Evolutionary conservation across 1,284 basidiomycete genomes (phyloP), one percentile per base, ranked within the genome.

Genomic region (Fomitopsis palustris): DNA sequence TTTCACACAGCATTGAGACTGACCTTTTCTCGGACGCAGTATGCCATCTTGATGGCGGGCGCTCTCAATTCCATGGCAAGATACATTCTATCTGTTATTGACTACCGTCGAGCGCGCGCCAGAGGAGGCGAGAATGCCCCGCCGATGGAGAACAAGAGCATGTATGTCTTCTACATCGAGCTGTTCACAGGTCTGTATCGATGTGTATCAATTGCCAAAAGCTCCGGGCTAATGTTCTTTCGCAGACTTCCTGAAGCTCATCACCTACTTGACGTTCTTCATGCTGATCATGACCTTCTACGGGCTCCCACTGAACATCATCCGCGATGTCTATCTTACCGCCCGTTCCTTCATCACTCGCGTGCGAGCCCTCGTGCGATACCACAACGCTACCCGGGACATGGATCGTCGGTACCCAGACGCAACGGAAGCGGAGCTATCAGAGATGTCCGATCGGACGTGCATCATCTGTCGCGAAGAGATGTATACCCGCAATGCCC

Each of bases 381-480:
- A 98, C 75, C 89, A 94, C 65, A 90, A 90, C 45, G 97, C 97
- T 1, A 98, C 96, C 1, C 82, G 89, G 58, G 96, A 99, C 73
- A 99, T 99, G 96, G 95, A 99, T 69, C 84, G 92, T 64, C 82
- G 93, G 45, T 99, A 99, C 74, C 95, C 96, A 5, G 88, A 96
- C 70, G 96, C 95, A n/a, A 93, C 92, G 1, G 82, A 85, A 60
- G 90, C 87, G 59, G 96, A 99, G 72, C 78, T 99, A 73, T 75
- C 81, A 29, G 77, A 80, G 9, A 87, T 90, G 81, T 88, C 84
- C 54, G 97, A 99, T 75, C 85, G 84, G 59, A 98, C 95, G 2
- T 99, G 97, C 71, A 98, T 99, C 69, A 98, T 99, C 66, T 98
- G 97, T 70, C 84, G 97, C n/a, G 96, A 99, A 75, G 96, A 99